Evolutionary conservation across 257 asterid species (phyloP).

Genomic region (Scutellaria baicalensis): DNA sequence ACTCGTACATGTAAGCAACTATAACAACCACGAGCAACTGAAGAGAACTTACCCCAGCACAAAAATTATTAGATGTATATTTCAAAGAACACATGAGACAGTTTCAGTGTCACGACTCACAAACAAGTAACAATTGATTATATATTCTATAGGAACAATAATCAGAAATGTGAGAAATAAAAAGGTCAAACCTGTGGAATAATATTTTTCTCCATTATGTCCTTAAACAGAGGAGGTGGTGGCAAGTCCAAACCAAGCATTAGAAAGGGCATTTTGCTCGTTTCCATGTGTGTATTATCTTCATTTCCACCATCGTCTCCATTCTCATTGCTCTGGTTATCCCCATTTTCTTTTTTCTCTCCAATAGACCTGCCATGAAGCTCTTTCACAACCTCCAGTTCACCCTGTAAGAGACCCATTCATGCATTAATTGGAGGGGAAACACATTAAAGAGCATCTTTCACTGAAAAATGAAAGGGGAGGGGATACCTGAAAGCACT

Average conservation of each 20-base stretch:
- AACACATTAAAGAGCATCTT: not conserved
- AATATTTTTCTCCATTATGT: slow-evolving; percentile 91
- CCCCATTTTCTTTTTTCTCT: slow-evolving; percentile 38
- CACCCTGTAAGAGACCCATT: slow-evolving; percentile 53
- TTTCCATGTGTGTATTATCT: slow-evolving; percentile 33
- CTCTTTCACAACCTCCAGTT: slow-evolving; percentile 86
- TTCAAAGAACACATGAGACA: not conserved
- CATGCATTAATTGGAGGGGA: slow-evolving; percentile 1
- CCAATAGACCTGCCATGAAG: slow-evolving; percentile 36
- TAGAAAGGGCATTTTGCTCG: slow-evolving; percentile 76
- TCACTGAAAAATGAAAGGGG: not conserved
- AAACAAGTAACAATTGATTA: not conserved
- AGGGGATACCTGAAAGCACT: slow-evolving; percentile 82
- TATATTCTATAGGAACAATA: not conserved
- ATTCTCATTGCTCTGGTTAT: slow-evolving; percentile 17
- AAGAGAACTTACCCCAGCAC: not conserved
- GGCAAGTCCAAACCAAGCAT: slow-evolving; percentile 99
- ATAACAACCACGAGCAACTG: not conserved
- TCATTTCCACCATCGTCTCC: slow-evolving; percentile 38
- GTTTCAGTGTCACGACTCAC: not conserved
- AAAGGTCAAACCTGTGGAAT: slow-evolving; percentile 75
- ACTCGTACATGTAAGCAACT: not conserved
- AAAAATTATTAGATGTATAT: slow-evolving; percentile 1
- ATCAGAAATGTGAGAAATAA: not conserved
- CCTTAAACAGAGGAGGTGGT: slow-evolving; percentile 93